Evolutionary conservation across 441 rosid species (phyloP), one percentile per base, ranked within the genome.

Genomic region (Adansonia grandidieri): DNA sequence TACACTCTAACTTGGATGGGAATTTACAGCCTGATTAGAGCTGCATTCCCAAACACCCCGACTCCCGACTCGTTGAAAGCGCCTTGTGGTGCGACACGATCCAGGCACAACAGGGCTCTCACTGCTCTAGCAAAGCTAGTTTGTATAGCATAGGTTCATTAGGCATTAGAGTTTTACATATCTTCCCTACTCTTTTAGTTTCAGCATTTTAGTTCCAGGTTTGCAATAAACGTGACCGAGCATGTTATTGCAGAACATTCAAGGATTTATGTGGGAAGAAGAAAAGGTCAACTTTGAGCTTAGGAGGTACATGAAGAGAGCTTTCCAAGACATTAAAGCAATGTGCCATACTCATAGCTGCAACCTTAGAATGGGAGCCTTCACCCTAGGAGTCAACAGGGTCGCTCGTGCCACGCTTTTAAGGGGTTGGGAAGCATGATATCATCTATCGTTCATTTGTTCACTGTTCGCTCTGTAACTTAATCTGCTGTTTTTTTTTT

Each of bases 261-360:
- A 93, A 85, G 96, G 95, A 54, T 91, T 91, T 73, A 91, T 90
- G 97, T 91, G 97, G 96, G 93, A 90, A 14, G 96, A 91, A 76
- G 89, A 88, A 28, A 85, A 89, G 85, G 96, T 91, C 79, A 91
- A 89, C 75, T 74, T 28, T 47, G 91, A 90, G 80, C 92, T 93
- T 6, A 60, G 76, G 79, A 89, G 82, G 68, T 92, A 93, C 81
- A 93, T 92, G 98, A 93, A 84, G 68, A 79, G 78, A 54, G 91
- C 90, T 63, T 89, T 91, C 62, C 81, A 66, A 9, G 77, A 87
- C 82, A 87, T 89, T 80, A 89, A 88, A 87, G 68, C 72, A 75
- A 92, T 89, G 98, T 93, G 97, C 84, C 83, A 89, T 71, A 80
- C 90, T 6, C 89, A 92, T 71, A 20, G 88, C 13, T 93, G 97